Conservation (phyloP, 805 yeast genomes). For the Saccharomycopsis selenospora region DNA sequence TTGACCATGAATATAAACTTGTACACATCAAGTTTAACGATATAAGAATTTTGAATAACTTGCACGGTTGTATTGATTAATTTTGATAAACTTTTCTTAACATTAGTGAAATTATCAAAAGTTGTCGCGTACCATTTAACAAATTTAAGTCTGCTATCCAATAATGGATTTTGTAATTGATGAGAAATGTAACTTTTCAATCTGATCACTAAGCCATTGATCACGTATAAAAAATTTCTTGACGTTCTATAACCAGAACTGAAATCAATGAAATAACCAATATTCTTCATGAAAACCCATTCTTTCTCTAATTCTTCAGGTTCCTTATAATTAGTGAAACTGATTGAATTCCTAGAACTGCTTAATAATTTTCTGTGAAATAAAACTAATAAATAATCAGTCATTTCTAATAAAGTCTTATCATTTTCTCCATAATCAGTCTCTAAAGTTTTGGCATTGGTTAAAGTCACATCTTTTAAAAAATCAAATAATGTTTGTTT, state of each 20-base stretch:
- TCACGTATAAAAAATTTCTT: conserved; percentile 58
- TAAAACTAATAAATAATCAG: conserved; percentile 60
- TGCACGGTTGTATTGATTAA: conserved; percentile 61
- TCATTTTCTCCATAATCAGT: conserved; percentile 48
- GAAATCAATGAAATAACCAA: conserved; percentile 64
- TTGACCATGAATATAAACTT: conserved; percentile 9
- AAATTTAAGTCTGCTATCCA: conserved; percentile 31
- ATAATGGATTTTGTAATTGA: conserved; percentile 52
- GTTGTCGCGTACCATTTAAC: conserved; percentile 60
- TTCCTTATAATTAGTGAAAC: conserved; percentile 80
- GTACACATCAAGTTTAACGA: conserved; percentile 41
- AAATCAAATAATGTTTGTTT: conserved; percentile 34
- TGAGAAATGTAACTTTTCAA: conserved; percentile 62
- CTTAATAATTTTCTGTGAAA: conserved; percentile 73
- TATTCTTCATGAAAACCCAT: conserved; percentile 69
- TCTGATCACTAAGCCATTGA: conserved; percentile 61
- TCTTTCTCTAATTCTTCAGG: conserved; percentile 83
- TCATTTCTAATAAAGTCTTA: conserved; percentile 61
- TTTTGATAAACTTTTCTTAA: conserved; percentile 76
- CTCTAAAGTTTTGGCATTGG: conserved; percentile 55
- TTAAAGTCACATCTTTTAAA: conserved; percentile 39
- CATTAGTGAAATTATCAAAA: conserved; percentile 62
- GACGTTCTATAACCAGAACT: conserved; percentile 80
- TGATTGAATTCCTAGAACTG: conserved; percentile 51
- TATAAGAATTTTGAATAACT: conserved; percentile 67